phyloP scores from a whole-genome alignment of 495 filamentous ascomycete species.

The Penicillium arizonense region DNA sequence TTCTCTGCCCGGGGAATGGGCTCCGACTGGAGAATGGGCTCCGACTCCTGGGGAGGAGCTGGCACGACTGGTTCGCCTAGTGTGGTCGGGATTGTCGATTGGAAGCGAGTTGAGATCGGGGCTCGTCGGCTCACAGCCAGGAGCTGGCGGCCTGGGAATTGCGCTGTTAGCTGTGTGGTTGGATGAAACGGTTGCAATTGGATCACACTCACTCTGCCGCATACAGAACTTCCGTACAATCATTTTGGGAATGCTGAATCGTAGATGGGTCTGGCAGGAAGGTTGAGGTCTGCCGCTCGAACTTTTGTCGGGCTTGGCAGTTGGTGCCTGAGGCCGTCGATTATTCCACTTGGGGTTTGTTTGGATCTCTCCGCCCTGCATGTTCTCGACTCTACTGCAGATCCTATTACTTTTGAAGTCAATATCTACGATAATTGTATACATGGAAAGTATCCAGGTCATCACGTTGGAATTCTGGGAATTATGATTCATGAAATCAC shows the following conservation, averaged over 20 bases:
- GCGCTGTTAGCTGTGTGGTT: conserved; percentile 3
- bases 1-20: conserved; percentile 10
- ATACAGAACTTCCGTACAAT: conserved; percentile 43
- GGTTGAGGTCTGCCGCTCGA: conserved; percentile 30
- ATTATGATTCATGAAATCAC: conserved; percentile 6
- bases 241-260: conserved; percentile 30
- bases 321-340: conserved; percentile 25
- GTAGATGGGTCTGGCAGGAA: conserved; percentile 13
- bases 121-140: conserved; percentile 36
- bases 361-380: conserved; percentile 6
- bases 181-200: background rate
- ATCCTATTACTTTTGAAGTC: too few species aligned
- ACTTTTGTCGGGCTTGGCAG: conserved; percentile 47
- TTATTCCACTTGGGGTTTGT: conserved; percentile 17
- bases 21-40: conserved; percentile 6
- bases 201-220: conserved; percentile 42
- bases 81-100: conserved; percentile 30
- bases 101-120: conserved; percentile 36
- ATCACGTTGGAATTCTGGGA: conserved; percentile 6
- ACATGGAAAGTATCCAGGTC: background rate
- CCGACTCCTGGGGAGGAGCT: conserved; percentile 1
- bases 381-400: too few species aligned
- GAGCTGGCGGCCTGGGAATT: conserved; percentile 41
- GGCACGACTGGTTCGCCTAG: conserved; percentile 26
- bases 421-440: background rate